Base-by-base conservation (phyloP, 345 rosid genomes). In the Ceriops zippeliana region DNA sequence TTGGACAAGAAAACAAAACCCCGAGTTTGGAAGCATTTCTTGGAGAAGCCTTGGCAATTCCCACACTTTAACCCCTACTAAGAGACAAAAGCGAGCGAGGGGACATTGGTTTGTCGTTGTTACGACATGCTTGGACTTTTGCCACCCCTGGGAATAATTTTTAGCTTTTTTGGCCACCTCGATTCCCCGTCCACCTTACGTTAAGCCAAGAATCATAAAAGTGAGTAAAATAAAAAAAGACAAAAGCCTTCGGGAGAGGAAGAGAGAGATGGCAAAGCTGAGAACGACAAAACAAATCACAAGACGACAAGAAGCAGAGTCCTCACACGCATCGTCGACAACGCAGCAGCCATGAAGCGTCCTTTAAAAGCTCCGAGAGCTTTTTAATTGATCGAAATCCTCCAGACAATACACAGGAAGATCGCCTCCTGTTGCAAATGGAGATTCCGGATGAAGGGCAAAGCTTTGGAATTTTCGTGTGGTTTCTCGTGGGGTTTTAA, bases 101-200 rank as follows among this genome's bases (percentile, higher is more conserved):
- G 75, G 68, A 70, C 66, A 27, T 63, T 42, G 66, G 71, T 80
- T 88, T 85, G 93, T 87, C 93, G 78, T 88, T 75, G 96, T 79
- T 73, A 77, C 86, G 90, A 82, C 83, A 61, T 84, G 86, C 79
- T 89, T 92, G 96, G 89, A 81, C 66, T 73, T 63, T 76, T 81
- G 69, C 65, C 1, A 19, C 66, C 76, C 79, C 80, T 70, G 51
- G 80, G 91, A 89, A 85, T 88, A 85, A 78, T 49, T 31, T 64
- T 57, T 42, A 27, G 62, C 52, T 31, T 28, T 24, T n/a, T 28
- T 73, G 69, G 82, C 76, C 75, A 78, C 65, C 61, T 57, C 69
- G 86, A 83, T 84, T 82, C 88, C 71, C 76, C 66, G 62, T 80
- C 87, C 90, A 83, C 81, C 81, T 69, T 30, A 71, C 15, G 76